These are phyloP conservation scores for Moniliophthora roreri DNA, from an alignment of 1,284 basidiomycete species.

Conservation along the genomic window DNA sequence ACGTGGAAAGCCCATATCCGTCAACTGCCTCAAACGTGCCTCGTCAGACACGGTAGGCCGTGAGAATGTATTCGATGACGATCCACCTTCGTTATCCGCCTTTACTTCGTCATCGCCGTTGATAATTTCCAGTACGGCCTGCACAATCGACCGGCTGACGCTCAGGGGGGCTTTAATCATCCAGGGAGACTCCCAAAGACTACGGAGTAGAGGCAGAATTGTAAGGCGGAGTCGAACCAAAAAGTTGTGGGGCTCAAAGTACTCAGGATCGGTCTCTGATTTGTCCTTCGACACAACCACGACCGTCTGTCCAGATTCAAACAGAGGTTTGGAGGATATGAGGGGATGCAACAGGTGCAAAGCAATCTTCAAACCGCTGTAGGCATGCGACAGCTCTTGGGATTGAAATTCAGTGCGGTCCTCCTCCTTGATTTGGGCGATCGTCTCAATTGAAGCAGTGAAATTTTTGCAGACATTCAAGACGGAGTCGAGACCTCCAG, in stretches of 20 bases:
- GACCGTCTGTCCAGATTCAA: slow-evolving; percentile 85
- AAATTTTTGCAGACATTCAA: slow-evolving; percentile 62
- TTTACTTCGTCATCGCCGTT: slow-evolving; percentile 80
- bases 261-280: slow-evolving; percentile 70
- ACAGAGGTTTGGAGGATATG: slow-evolving; percentile 75
- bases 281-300: slow-evolving; percentile 76
- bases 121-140: slow-evolving; percentile 80
- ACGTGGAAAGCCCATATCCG: slow-evolving; percentile 96
- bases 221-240: slow-evolving; percentile 79
- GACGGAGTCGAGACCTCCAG: slow-evolving; percentile 74
- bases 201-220: slow-evolving; percentile 66
- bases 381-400: slow-evolving; percentile 73
- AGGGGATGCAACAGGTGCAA: slow-evolving; percentile 79
- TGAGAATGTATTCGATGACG: slow-evolving; percentile 32
- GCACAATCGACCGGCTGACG: slow-evolving; percentile 74
- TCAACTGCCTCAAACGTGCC: slow-evolving; percentile 76
- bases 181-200: slow-evolving; percentile 87
- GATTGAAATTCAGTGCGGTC: slow-evolving; percentile 57
- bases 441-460: slow-evolving; percentile 53
- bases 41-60: slow-evolving; percentile 68
- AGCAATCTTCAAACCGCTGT: slow-evolving; percentile 80
- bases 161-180: slow-evolving; percentile 71
- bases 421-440: slow-evolving; percentile 47
- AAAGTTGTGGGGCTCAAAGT: slow-evolving; percentile 86
- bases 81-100: slow-evolving; percentile 37